phyloP scores from a whole-genome alignment of 805 yeast genomes.

The Candida mattraensis region DNA sequence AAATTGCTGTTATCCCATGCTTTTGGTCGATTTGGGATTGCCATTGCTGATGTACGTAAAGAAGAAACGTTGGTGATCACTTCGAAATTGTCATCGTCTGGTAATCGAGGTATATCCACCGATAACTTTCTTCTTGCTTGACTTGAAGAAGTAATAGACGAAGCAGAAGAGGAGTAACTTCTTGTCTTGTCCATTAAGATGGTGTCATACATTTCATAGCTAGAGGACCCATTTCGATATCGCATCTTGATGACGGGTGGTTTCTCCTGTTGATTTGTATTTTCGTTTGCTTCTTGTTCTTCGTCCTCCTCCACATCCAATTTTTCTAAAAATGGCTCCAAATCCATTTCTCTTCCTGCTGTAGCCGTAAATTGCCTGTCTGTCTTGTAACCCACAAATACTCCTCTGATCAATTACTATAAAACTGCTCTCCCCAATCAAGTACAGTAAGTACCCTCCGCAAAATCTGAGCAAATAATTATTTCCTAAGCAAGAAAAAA shows the following conservation, averaged over 20 bases:
- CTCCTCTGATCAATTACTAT: no score
- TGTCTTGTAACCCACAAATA: no score
- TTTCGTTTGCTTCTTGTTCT: not conserved
- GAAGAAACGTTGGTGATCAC: slow-evolving; percentile 23
- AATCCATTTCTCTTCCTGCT: no score
- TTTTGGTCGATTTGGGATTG: slow-evolving; percentile 15
- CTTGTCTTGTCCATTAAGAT: not conserved
- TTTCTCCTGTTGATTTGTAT: not conserved
- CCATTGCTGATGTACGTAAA: slow-evolving; percentile 18
- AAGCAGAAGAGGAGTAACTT: slow-evolving; percentile 4
- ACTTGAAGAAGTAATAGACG: slow-evolving; percentile 6
- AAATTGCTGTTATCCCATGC: slow-evolving; percentile 8
- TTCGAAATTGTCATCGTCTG: slow-evolving; percentile 26
- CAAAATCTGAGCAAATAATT: no score
- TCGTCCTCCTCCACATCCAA: slow-evolving; percentile 3
- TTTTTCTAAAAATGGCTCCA: slow-evolving; percentile 8
- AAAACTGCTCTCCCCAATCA: no score
- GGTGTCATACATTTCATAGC: slow-evolving; percentile 1
- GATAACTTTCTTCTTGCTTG: slow-evolving; percentile 17
- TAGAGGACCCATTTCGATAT: slow-evolving; percentile 1
- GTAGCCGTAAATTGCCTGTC: no score
- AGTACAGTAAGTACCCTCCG: no score
- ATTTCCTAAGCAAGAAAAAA: no score
- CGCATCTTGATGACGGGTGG: slow-evolving; percentile 1
- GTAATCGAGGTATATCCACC: slow-evolving; percentile 25